Evolutionary conservation across 495 filamentous ascomycete species (phyloP).

Genomic region (Antarctomyces pellizariae): DNA sequence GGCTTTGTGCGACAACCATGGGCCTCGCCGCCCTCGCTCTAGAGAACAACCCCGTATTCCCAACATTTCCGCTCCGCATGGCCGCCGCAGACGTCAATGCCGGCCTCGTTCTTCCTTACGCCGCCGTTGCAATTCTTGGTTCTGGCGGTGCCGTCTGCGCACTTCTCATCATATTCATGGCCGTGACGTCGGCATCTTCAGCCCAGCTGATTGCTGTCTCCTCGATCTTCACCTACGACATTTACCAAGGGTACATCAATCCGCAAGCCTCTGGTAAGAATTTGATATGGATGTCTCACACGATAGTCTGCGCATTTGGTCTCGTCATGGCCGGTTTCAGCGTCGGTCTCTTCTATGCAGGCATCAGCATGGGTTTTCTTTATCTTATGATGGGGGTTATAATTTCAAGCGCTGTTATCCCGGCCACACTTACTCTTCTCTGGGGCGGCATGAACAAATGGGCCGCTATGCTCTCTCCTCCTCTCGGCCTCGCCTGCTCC

Average conservation of each 20-base stretch:
- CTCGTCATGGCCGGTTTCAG: constrained; percentile 69
- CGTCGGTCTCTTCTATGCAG: constrained; percentile 51
- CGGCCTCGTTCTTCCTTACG: constrained; percentile 72
- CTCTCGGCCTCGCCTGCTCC: constrained; percentile 35
- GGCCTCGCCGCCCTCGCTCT: constrained; percentile 73
- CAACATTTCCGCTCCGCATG: constrained; percentile 52
- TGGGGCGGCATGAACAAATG: constrained; percentile 45
- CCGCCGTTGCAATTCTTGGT: constrained; percentile 71
- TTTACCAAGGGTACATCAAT: constrained; percentile 51
- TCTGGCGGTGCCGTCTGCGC: constrained; percentile 70
- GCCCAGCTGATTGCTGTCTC: constrained; percentile 83
- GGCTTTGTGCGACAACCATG: constrained; percentile 83
- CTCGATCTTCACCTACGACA: constrained; percentile 82
- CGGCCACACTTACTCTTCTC: constrained; percentile 41
- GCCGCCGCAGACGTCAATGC: constrained; percentile 52
- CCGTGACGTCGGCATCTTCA: constrained; percentile 75
- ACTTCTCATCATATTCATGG: constrained; percentile 84
- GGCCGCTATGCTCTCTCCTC: constrained; percentile 34
- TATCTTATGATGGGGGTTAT: constrained; percentile 54
- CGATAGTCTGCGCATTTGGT: constrained; percentile 51
- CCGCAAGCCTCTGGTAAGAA: constrained; percentile 43
- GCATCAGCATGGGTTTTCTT: constrained; percentile 34
- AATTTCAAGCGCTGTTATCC: constrained; percentile 47
- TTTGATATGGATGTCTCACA: constrained; percentile 71
- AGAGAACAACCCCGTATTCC: constrained; percentile 50